These are phyloP conservation scores for Ogataea paradorogensis DNA, from an alignment of 805 yeast species.

Conservation along the genomic window DNA sequence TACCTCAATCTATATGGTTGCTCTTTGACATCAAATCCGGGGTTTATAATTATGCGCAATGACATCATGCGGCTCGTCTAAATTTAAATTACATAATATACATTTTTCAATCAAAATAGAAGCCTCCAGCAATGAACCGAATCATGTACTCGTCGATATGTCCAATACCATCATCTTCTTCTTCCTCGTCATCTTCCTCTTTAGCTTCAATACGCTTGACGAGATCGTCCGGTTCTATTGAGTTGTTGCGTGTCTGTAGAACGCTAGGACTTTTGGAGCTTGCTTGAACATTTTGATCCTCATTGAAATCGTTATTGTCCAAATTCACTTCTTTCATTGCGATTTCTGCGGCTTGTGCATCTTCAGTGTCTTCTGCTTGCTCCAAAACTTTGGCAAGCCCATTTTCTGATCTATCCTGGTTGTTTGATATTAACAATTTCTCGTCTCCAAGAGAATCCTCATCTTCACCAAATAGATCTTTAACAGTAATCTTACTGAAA, in stretches of 20 bases:
- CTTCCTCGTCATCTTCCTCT: conserved; percentile 36
- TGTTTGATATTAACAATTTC: conserved; percentile 17
- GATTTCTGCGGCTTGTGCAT: conserved; percentile 80
- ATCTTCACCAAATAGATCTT: conserved; percentile 74
- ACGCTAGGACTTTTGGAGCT: conserved; percentile 25
- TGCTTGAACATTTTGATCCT: conserved; percentile 32
- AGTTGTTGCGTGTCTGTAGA: conserved; percentile 19
- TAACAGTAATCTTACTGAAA: conserved; percentile 80
- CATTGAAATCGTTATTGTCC: conserved; percentile 84
- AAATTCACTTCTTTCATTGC: conserved; percentile 84
- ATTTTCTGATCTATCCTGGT: conserved; percentile 23
- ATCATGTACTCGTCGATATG: conserved; percentile 98
- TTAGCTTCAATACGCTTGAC: conserved; percentile 20
- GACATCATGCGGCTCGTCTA: conserved; percentile 11
- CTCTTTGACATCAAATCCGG: conserved; percentile 4
- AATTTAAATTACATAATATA: conserved; percentile 18
- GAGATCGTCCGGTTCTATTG: conserved; percentile 31
- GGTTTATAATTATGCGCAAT: conserved; percentile 3
- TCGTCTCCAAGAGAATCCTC: conserved; percentile 26
- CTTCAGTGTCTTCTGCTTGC: conserved; percentile 94
- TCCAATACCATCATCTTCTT: conserved; percentile 62
- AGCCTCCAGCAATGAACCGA: conserved; percentile 81
- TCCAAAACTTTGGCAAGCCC: conserved; percentile 53
- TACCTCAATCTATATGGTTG: conserved; percentile 35
- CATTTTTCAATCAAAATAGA: conserved; percentile 43